Base-by-base conservation (phyloP, 768 basidiomycete species). In the Tremella fuciformis region DNA sequence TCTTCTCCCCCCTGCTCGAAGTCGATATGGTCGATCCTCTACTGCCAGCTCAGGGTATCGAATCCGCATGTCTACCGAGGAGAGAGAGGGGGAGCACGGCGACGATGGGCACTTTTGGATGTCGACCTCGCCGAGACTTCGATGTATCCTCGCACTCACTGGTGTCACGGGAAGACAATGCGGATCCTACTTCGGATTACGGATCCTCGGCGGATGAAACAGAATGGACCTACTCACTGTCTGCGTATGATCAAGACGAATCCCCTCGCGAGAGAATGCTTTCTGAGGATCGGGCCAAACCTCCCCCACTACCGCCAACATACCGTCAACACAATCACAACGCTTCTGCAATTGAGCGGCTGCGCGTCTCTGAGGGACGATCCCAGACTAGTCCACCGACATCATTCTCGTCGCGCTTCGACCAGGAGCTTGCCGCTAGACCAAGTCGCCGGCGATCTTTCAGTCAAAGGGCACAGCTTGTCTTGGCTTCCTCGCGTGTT, bases 1-100 rank as follows among this genome's bases (percentile, higher is more conserved):
- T 65, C 18, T 65, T 61, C 25, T 48, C 48, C 38, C 19, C 24
- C 21, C 7, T 38, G n/a, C 38, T 29, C 22, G 13, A 37, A 29
- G 51, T 8, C 18, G 3, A 52, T 6, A 3, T 11, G 19, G 51
- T 21, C 11, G 51, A 21, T 11, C 51, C 6, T 7, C 8, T 11
- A 21, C 29, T 29, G 24, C 15, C 34, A 6, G 15, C 38, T 29
- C 13, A 34, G n/a, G 16, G 7, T 29, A 15, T 22, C 11, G 21
- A 21, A 50, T 2, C 9, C 48, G 24, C 48, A 8, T 19, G 24
- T 21, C 11, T 26, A 22, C 19, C 16, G 24, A 19, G 48, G 21
- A 7, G 19, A 8, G 34, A 26, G 8, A 18, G 18, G 19, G 11
- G 26, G 34, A 34, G 22, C 38, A n/a, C 38, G 2, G 34, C 34